Conservation (phyloP, 2,329 filamentous ascomycete genomes). For the Tolypocladium sp. region DNA sequence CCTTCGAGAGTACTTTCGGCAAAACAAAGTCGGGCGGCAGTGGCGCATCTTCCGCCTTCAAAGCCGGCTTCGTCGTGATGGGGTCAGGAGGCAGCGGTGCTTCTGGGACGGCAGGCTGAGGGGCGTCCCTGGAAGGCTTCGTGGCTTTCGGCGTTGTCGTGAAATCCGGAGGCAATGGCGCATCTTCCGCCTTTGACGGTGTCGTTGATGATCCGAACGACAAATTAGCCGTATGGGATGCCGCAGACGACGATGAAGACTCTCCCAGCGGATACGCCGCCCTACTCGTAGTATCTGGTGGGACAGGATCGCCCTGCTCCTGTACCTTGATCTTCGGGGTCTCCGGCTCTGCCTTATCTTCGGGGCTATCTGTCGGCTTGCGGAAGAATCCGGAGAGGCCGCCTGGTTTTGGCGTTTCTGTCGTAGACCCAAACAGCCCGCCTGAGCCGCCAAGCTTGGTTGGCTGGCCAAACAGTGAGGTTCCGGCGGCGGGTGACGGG, state of each 20-base stretch:
- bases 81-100: slow-evolving; percentile 35
- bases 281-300: slow-evolving; percentile 48
- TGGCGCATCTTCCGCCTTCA: slow-evolving; percentile 27
- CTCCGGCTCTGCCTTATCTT: slow-evolving; percentile 10
- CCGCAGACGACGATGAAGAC: slow-evolving; percentile 42
- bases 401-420: slow-evolving; percentile 15
- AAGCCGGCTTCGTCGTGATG: slow-evolving; percentile 12
- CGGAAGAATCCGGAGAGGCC: slow-evolving; percentile 15
- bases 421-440: slow-evolving; percentile 18
- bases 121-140: slow-evolving; percentile 8
- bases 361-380: slow-evolving; percentile 6
- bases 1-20: slow-evolving; percentile 20
- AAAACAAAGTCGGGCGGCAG: slow-evolving; percentile 27
- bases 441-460: slow-evolving; percentile 14
- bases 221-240: slow-evolving; percentile 23
- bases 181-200: slow-evolving; percentile 17
- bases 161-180: slow-evolving; percentile 36
- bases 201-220: slow-evolving; percentile 19
- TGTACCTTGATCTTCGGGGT: slow-evolving; percentile 27
- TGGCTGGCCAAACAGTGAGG: slow-evolving; percentile 25
- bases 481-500: slow-evolving; percentile 21
- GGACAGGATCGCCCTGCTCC: slow-evolving; percentile 34
- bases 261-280: slow-evolving; percentile 37
- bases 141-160: slow-evolving; percentile 10
- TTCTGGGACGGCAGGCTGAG: slow-evolving; percentile 15